phyloP scores from a whole-genome alignment of 768 basidiomycete species.

The Tephrocybe sp. region DNA sequence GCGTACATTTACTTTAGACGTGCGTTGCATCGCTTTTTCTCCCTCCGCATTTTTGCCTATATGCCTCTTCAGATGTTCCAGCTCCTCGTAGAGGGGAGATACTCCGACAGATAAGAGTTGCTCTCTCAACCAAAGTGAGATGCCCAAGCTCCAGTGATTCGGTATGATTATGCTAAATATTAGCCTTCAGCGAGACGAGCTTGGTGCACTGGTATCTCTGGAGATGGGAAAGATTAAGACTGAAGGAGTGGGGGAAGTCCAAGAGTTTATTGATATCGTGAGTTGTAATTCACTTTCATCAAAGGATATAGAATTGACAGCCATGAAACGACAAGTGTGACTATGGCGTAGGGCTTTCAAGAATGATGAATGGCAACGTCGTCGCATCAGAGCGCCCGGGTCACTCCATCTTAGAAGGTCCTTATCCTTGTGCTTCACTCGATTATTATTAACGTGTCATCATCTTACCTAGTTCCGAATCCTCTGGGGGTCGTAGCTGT shows the following conservation, averaged over 20 bases:
- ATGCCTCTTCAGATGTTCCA: constrained; percentile 49
- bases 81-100: constrained; percentile 90
- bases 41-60: not conserved
- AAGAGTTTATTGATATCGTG: constrained; percentile 94
- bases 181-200: constrained; percentile 58
- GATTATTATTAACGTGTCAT: constrained; percentile 16
- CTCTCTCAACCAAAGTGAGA: constrained; percentile 70
- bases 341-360: constrained; percentile 88
- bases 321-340: constrained; percentile 64
- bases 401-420: constrained; percentile 89
- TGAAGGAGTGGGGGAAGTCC: constrained; percentile 92
- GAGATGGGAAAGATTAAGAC: constrained; percentile 92
- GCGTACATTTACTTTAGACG: constrained; percentile 71
- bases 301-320: constrained; percentile 5
- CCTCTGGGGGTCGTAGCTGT: constrained; percentile 75
- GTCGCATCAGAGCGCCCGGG: constrained; percentile 88
- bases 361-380: constrained; percentile 92
- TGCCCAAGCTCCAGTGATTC: not conserved
- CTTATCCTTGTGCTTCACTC: constrained; percentile 13
- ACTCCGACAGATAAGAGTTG: constrained; percentile 83
- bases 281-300: constrained; percentile 28
- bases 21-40: constrained; percentile 22
- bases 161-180: not conserved
- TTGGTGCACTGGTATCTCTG: constrained; percentile 82
- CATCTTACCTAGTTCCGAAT: constrained; percentile 69